phyloP scores from a whole-genome alignment of 2,329 filamentous ascomycete genomes.

The Torrubiella hemipterigena region DNA sequence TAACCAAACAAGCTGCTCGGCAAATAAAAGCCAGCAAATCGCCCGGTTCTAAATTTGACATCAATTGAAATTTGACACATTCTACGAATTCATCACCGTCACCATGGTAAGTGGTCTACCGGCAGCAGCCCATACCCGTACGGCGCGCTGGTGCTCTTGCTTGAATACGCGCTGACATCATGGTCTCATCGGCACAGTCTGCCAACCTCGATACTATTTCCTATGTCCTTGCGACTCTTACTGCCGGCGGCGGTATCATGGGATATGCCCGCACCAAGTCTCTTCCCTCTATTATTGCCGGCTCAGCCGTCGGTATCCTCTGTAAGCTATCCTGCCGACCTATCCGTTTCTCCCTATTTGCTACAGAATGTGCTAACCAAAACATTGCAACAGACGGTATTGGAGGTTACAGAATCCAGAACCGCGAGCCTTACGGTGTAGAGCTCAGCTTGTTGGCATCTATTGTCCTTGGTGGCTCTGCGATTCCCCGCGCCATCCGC shows the following conservation, averaged over 20 bases:
- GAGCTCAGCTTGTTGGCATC: slow-evolving; percentile 86
- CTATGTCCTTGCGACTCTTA: slow-evolving; percentile 67
- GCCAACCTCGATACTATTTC: slow-evolving; percentile 43
- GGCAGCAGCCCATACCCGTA: not conserved
- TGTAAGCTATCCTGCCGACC: slow-evolving; percentile 29
- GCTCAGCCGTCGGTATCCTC: slow-evolving; percentile 63
- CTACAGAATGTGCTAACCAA: too few relatives aligned
- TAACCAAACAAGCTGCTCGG: too few relatives aligned
- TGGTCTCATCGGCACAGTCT: not conserved
- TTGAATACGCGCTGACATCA: not conserved
- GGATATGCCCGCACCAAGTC: slow-evolving; percentile 81
- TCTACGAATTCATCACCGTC: not conserved
- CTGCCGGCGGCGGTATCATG: slow-evolving; percentile 74
- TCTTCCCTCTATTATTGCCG: slow-evolving; percentile 75
- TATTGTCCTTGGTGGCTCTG: slow-evolving; percentile 68
- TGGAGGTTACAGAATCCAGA: slow-evolving; percentile 70
- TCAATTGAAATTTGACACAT: slow-evolving; percentile 1
- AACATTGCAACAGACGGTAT: slow-evolving; percentile 68
- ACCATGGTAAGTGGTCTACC: not conserved
- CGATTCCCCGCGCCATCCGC: slow-evolving; percentile 77
- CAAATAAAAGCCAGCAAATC: too few relatives aligned
- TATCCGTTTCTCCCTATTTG: not conserved
- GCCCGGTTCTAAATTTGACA: too few relatives aligned
- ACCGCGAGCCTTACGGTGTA: slow-evolving; percentile 65
- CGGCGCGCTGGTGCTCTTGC: too few relatives aligned